Percentiles rank a stretch among this genome's conserved stretches.
Conservation (phyloP, 2,329 filamentous ascomycete species). For the Fusarium armeniacum region DNA sequence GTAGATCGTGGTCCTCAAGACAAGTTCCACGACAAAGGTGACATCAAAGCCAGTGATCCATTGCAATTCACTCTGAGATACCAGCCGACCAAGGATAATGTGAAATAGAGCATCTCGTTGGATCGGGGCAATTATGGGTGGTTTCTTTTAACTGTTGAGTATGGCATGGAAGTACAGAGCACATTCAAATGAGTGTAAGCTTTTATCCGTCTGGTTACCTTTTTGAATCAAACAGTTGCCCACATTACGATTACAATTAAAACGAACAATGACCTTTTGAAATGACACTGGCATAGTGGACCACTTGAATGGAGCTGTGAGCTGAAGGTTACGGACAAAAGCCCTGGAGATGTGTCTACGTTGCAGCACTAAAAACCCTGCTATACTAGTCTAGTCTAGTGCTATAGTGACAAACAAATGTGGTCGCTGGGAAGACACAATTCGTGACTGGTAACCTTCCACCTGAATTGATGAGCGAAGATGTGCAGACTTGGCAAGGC, state of each 20-base stretch:
- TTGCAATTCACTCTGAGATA: neutral
- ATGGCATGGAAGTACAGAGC: neutral
- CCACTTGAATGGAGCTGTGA: neutral
- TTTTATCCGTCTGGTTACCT: neutral
- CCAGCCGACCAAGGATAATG: neutral
- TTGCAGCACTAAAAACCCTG: neutral
- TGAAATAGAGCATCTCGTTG: neutral
- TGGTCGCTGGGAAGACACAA: neutral
- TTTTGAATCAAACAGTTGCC: neutral
- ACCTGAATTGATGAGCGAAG: neutral
- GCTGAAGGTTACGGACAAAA: neutral
- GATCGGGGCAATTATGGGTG: neutral
- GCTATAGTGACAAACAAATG: neutral
- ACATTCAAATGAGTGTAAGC: accelerated
- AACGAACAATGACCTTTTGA: neutral
- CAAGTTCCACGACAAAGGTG: neutral
- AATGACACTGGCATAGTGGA: neutral
- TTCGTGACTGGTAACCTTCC: neutral
- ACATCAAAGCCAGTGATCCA: neutral
- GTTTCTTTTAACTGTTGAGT: neutral
- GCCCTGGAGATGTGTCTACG: neutral
- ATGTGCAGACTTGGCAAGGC: neutral
- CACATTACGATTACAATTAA: neutral
- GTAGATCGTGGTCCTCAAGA: neutral
- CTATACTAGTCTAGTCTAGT: neutral